Percentiles rank a stretch among this genome's conserved stretches.
Evolutionary conservation across 1,139 yeast genomes (phyloP).

Genomic region (Kodamaea ohmeri): DNA sequence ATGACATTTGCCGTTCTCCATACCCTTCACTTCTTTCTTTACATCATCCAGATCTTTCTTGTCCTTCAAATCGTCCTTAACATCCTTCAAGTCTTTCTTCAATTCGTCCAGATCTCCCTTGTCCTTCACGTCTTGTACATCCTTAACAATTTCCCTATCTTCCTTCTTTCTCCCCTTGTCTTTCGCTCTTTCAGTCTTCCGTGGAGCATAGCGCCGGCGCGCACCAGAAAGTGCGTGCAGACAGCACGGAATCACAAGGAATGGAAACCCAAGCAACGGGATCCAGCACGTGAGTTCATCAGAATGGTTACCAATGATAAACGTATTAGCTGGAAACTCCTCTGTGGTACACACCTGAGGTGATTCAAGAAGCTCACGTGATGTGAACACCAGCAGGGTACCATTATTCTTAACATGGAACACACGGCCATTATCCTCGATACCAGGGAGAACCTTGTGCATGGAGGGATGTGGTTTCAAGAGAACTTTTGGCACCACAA

Average conservation of each 20-base stretch:
- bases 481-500: slow-evolving; percentile 71
- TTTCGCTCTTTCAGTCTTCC: too few species aligned
- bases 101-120: too few species aligned
- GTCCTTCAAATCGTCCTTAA: too few species aligned
- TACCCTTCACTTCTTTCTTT: too few species aligned
- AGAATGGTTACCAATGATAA: slow-evolving; percentile 90
- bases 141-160: too few species aligned
- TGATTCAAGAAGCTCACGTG: slow-evolving; percentile 51
- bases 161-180: too few species aligned
- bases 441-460: slow-evolving; percentile 49
- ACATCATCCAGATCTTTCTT: too few species aligned
- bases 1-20: too few species aligned
- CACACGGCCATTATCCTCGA: slow-evolving; percentile 57
- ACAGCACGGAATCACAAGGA: slow-evolving; percentile 93
- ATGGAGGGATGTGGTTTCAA: slow-evolving; percentile 67
- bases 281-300: slow-evolving; percentile 97
- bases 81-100: too few species aligned
- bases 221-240: slow-evolving; percentile 84
- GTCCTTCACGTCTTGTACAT: too few species aligned
- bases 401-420: slow-evolving; percentile 40
- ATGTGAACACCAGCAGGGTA: slow-evolving; percentile 11
- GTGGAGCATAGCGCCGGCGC: slow-evolving; percentile 59
- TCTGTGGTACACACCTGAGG: slow-evolving; percentile 62
- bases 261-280: slow-evolving; percentile 82
- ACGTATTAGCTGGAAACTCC: slow-evolving; percentile 66